Conservation (phyloP, 2,329 filamentous ascomycete species). For the Pseudogymnoascus destructans region DNA sequence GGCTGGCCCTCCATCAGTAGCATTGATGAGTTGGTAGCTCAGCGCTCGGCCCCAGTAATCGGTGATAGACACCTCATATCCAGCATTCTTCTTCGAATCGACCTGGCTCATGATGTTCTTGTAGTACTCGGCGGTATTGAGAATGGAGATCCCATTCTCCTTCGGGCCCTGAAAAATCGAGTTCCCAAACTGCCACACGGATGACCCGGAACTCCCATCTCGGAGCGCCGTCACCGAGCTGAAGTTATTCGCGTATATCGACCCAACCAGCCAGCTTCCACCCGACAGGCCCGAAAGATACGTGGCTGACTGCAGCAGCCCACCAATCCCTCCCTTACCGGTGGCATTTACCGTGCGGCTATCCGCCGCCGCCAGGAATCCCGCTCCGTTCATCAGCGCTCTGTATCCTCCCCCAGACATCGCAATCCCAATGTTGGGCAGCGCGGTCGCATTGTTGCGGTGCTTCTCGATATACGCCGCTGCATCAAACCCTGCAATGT, state of each 20-base stretch:
- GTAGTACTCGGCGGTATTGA: constrained; percentile 50
- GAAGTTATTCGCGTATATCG: constrained; percentile 67
- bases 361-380: constrained; percentile 69
- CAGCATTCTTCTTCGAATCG: constrained; percentile 45
- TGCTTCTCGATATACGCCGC: constrained; percentile 52
- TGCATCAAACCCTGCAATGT: constrained; percentile 70
- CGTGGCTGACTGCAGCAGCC: constrained; percentile 66
- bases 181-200: constrained; percentile 49
- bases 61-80: constrained; percentile 60
- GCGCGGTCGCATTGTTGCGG: constrained; percentile 38
- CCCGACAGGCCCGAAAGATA: constrained; percentile 74
- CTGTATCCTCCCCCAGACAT: constrained; percentile 77
- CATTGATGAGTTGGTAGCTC: constrained; percentile 76
- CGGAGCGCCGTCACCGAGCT: constrained; percentile 49
- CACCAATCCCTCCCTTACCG: constrained; percentile 55
- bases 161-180: constrained; percentile 48
- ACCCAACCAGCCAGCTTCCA: constrained; percentile 75
- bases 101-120: constrained; percentile 45
- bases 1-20: constrained; percentile 54
- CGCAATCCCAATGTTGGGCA: constrained; percentile 63
- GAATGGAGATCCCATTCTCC: constrained; percentile 35
- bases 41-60: constrained; percentile 84
- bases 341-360: constrained; percentile 52
- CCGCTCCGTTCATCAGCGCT: constrained; percentile 73
- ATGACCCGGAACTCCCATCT: constrained; percentile 30